phyloP scores from a whole-genome alignment of 192 early-diverging fungal species.

The Mortierella hygrophila region DNA sequence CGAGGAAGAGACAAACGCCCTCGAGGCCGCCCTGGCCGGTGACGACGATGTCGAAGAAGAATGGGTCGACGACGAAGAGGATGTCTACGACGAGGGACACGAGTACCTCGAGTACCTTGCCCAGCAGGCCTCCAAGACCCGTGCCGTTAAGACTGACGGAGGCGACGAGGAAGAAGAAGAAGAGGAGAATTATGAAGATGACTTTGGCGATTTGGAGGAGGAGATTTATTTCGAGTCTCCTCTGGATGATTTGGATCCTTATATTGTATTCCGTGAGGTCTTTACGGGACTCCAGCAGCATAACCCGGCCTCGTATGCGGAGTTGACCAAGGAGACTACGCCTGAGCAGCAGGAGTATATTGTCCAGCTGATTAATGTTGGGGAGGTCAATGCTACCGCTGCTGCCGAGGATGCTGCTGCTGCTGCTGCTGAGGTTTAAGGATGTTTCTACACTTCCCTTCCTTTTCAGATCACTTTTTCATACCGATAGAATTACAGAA shows the following conservation, averaged over 20 bases:
- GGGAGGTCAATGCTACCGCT: constrained; percentile 53
- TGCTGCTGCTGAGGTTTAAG: constrained; percentile 4
- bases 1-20: constrained; percentile 64
- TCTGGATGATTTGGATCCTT: constrained; percentile 81
- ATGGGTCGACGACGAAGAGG: constrained; percentile 70
- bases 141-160: constrained; percentile 57
- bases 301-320: constrained; percentile 65
- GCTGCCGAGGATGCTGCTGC: constrained; percentile 30
- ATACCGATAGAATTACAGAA: not conserved
- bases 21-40: constrained; percentile 37
- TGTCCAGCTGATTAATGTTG: constrained; percentile 60
- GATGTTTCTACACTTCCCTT: not conserved
- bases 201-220: constrained; percentile 77
- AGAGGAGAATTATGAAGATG: constrained; percentile 75
- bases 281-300: constrained; percentile 72
- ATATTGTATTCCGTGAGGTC: constrained; percentile 77
- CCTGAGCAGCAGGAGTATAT: constrained; percentile 64
- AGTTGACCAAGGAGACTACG: constrained; percentile 68
- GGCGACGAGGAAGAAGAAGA: constrained; percentile 57
- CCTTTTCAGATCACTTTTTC: not conserved
- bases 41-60: constrained; percentile 65
- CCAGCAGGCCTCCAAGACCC: constrained; percentile 59
- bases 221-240: constrained; percentile 84
- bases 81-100: constrained; percentile 58
- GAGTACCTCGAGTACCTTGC: constrained; percentile 61